These are phyloP conservation scores for Gentiana macrophylla DNA, from an alignment of 257 asterid genomes.

Conservation along the genomic window DNA sequence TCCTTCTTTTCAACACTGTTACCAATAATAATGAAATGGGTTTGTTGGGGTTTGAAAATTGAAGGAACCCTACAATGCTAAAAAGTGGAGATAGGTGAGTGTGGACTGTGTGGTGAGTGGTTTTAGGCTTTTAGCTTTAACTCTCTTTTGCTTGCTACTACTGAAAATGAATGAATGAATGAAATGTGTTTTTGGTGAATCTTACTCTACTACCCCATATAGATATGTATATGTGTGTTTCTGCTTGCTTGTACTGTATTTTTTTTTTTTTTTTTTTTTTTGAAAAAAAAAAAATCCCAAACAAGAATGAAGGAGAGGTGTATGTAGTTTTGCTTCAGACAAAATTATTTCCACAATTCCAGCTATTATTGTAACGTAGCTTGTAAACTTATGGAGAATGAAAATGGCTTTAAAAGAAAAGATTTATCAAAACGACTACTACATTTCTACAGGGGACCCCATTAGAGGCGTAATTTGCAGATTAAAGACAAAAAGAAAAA, in stretches of 20 bases:
- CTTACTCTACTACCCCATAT: slow-evolving; percentile 4
- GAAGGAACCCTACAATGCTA: slow-evolving; percentile 20
- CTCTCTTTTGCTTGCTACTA: slow-evolving; percentile 5
- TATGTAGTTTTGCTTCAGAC: slow-evolving; percentile 3
- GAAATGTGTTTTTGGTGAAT: background rate
- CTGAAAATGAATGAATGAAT: slow-evolving; percentile 7
- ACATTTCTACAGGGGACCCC: too few species aligned
- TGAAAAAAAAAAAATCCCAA: background rate
- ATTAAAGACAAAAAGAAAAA: too few species aligned
- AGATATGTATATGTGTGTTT: background rate
- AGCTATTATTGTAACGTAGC: slow-evolving; percentile 4
- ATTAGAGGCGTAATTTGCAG: too few species aligned
- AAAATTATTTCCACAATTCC: slow-evolving; percentile 9
- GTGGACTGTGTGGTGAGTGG: background rate
- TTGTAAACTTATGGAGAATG: slow-evolving; percentile 3
- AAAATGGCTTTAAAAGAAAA: background rate
- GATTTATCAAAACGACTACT: too few species aligned
- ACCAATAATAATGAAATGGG: background rate
- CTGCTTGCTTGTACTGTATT: slow-evolving; percentile 2
- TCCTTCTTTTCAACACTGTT: too few species aligned
- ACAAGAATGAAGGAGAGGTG: slow-evolving; percentile 2
- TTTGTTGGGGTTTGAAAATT: slow-evolving; percentile 9
- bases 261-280: background rate
- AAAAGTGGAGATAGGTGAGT: background rate
- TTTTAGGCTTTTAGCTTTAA: slow-evolving; percentile 21